These are phyloP conservation scores for Scutellaria minor DNA, from an alignment of 257 asterid genomes.

Conservation along the genomic window DNA sequence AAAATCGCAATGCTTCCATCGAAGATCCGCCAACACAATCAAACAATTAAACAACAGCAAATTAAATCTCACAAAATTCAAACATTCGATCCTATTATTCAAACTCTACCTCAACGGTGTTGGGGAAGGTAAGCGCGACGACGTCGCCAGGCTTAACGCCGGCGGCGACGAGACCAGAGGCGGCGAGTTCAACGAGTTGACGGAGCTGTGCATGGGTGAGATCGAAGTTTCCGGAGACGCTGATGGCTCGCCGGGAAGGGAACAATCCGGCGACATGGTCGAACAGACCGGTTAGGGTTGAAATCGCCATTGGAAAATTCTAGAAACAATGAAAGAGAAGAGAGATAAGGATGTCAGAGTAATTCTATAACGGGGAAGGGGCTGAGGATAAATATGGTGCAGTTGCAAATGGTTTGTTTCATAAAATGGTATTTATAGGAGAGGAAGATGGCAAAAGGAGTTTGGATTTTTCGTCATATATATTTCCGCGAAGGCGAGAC, in stretches of 20 bases:
- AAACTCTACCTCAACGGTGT: conserved; percentile 73
- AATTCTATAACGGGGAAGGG: too few relatives aligned
- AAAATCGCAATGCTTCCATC: not conserved
- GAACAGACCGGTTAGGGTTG: conserved; percentile 72
- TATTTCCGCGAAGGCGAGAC: conserved; percentile 40
- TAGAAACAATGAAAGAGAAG: not conserved
- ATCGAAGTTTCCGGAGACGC: conserved; percentile 71
- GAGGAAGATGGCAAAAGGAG: not conserved
- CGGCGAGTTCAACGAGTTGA: conserved; percentile 68
- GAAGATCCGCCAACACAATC: not conserved
- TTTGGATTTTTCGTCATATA: conserved; percentile 25
- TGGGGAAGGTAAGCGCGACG: conserved; percentile 92
- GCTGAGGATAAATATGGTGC: not conserved
- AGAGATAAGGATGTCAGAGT: not conserved
- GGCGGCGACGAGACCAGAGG: conserved; percentile 71
- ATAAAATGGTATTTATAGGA: conserved; percentile 8
- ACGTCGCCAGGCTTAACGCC: conserved; percentile 83
- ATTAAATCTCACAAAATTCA: not conserved
- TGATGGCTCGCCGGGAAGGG: conserved; percentile 68
- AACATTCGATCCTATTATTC: not conserved
- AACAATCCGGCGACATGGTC: conserved; percentile 61
- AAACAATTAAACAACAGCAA: not conserved
- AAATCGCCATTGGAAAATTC: conserved; percentile 44
- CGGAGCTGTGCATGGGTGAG: conserved; percentile 64
- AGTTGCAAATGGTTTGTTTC: not conserved